Evolutionary conservation across 805 yeast species (phyloP).

Genomic region (Clavispora vitiphila): DNA sequence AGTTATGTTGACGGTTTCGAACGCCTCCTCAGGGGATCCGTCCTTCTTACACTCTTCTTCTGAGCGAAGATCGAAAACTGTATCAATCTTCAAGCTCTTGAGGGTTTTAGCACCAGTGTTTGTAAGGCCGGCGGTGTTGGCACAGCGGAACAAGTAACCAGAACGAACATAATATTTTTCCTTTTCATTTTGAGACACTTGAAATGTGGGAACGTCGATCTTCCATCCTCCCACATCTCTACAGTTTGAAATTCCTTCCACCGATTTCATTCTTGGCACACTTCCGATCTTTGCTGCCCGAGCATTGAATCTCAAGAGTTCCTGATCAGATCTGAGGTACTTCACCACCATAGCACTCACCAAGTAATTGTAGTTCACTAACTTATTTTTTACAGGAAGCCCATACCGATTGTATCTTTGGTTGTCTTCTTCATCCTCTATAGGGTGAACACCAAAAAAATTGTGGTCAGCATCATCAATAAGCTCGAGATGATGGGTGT

Average conservation of each 20-base stretch:
- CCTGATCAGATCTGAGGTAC: conserved; percentile 46
- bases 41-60: conserved; percentile 46
- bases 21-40: conserved; percentile 32
- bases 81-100: conserved; percentile 42
- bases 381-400: conserved; percentile 41
- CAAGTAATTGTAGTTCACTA: conserved; percentile 52
- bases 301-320: conserved; percentile 47
- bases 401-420: conserved; percentile 31
- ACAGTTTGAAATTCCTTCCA: conserved; percentile 68
- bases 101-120: conserved; percentile 41
- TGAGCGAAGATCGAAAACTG: conserved; percentile 67
- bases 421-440: conserved; percentile 28
- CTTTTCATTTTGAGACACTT: conserved; percentile 4
- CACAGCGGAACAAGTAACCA: conserved; percentile 58
- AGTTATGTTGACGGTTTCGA: conserved; percentile 14
- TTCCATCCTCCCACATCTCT: conserved; percentile 80
- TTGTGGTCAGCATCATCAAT: conserved; percentile 78
- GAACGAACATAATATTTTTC: conserved; percentile 42
- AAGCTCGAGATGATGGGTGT: conserved; percentile 46
- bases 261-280: conserved; percentile 52
- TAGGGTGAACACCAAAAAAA: conserved; percentile 50
- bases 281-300: conserved; percentile 30
- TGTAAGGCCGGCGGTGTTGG: conserved; percentile 52
- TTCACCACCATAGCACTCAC: conserved; percentile 48
- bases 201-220: conserved; percentile 28